Evolutionary conservation across 2,329 filamentous ascomycete genomes (phyloP), one percentile per base, ranked within the genome.

Genomic region (Beauveria sp.): DNA sequence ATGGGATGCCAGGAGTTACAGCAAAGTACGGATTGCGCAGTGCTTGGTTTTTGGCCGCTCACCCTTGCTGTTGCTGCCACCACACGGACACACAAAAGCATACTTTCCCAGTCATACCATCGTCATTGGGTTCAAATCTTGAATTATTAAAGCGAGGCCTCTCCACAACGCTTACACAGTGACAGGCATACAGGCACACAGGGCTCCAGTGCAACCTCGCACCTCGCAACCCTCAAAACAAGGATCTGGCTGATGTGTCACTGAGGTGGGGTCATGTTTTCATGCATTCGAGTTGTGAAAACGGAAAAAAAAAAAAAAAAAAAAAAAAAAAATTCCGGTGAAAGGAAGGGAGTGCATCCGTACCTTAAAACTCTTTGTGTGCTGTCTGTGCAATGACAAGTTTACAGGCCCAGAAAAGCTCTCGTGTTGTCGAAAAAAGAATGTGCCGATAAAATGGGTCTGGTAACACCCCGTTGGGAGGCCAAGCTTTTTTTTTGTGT

Each of bases 401-500:
- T 37, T 14, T 14, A 2, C 34, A 37, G 34, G 30, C 30, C 9
- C 16, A 26, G n/a, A 41, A 41, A 18, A 24, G 34, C 22, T 20
- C 26, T 26, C 9, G 28, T 30, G 2, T 12, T 34, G 30, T 34
- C 10, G 30, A 30, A 34, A 34, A 20, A 41, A 40, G 10, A 26
- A 5, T n/a, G 16, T 55, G 20, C 30, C 54, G 44, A 28, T 58
- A 30, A 43, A 50, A 8, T 43, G 55, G 44, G 55, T 50, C 55
- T 58, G n/a, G 56, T 43, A 52, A 37, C 47, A 43, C 24, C 14
- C 30, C 2, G 7, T 48, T 22, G 24, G 12, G 6, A 59, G 24
- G 48, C 56, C 56, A 59, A 59, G 56, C 56, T 52, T 59, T 57
- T 57, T 52, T 30, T 4, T 34, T 2, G 46, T n/a, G 47, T 14